phyloP scores from a whole-genome alignment of 2,329 filamentous ascomycete genomes.

The Hymenoscyphus occultus region DNA sequence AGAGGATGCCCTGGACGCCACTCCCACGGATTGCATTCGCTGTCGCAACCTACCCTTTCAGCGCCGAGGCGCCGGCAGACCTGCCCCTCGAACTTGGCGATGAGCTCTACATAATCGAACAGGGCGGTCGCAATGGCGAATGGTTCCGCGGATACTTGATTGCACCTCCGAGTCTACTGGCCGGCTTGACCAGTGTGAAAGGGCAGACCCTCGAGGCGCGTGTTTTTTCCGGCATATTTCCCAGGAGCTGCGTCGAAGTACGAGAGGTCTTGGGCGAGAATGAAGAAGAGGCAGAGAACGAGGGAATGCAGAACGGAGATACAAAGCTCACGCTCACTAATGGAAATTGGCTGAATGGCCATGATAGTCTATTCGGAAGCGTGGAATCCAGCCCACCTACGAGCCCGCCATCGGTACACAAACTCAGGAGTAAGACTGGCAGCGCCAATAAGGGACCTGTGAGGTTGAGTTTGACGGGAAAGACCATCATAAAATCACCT shows the following conservation, averaged over 20 bases:
- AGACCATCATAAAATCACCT: slow-evolving; percentile 25
- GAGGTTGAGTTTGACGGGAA: slow-evolving; percentile 17
- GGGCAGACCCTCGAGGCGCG: slow-evolving; percentile 92
- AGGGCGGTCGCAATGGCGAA: slow-evolving; percentile 77
- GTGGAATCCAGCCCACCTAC: slow-evolving; percentile 22
- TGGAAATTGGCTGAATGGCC: slow-evolving; percentile 9
- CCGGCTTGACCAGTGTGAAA: slow-evolving; percentile 84
- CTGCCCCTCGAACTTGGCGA: slow-evolving; percentile 96
- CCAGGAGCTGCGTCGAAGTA: slow-evolving; percentile 89
- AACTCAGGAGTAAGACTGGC: slow-evolving; percentile 16
- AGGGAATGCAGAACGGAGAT: slow-evolving; percentile 13
- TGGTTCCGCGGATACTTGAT: slow-evolving; percentile 97
- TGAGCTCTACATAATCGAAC: slow-evolving; percentile 97
- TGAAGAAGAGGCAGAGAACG: slow-evolving; percentile 45
- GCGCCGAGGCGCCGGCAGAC: slow-evolving; percentile 81
- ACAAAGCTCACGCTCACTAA: slow-evolving; percentile 16
- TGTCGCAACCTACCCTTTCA: slow-evolving; percentile 92
- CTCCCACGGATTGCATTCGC: slow-evolving; percentile 97
- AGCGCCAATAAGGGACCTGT: slow-evolving; percentile 7
- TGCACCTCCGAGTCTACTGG: slow-evolving; percentile 86
- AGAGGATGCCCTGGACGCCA: slow-evolving; percentile 88
- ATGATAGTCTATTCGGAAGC: slow-evolving; percentile 19
- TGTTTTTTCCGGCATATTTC: slow-evolving; percentile 98
- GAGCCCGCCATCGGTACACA: slow-evolving; percentile 20
- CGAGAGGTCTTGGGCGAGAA: slow-evolving; percentile 83